These are phyloP conservation scores for Saccharomycopsis fodiens DNA, from an alignment of 805 yeast genomes.

Conservation along the genomic window DNA sequence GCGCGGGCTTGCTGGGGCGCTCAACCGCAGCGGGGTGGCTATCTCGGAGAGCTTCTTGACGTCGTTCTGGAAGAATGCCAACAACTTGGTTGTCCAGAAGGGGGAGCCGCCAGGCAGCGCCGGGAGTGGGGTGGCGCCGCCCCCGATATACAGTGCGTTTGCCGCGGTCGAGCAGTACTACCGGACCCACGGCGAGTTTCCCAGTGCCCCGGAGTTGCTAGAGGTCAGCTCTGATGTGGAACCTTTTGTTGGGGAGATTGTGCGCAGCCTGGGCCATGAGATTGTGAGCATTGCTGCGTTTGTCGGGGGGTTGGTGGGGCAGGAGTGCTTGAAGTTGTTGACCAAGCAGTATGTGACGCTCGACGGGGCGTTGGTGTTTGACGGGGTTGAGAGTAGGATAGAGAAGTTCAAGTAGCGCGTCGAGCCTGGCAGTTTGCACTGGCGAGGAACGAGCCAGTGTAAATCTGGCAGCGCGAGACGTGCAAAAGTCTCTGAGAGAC, in stretches of 20 bases:
- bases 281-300: slow-evolving; percentile 56
- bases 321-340: slow-evolving; percentile 67
- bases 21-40: slow-evolving; percentile 27
- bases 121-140: neutral
- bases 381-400: slow-evolving; percentile 55
- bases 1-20: slow-evolving; percentile 22
- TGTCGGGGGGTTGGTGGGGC: slow-evolving; percentile 80
- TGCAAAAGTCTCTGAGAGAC: too few species aligned
- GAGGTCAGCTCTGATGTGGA: neutral
- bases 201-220: slow-evolving; percentile 3
- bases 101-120: slow-evolving; percentile 23
- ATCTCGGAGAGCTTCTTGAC: slow-evolving; percentile 32
- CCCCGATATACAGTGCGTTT: slow-evolving; percentile 8
- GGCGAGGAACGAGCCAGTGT: too few species aligned
- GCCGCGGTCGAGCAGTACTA: slow-evolving; percentile 22
- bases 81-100: slow-evolving; percentile 39
- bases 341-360: slow-evolving; percentile 79
- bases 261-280: slow-evolving; percentile 35
- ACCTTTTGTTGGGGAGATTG: slow-evolving; percentile 27
- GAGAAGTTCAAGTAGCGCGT: slow-evolving; percentile 24
- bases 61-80: slow-evolving; percentile 57
- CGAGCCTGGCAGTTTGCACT: too few species aligned
- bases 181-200: slow-evolving; percentile 11
- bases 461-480: too few species aligned
- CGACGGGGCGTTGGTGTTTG: slow-evolving; percentile 61